A percentile compares a stretch with the other conserved stretches of the same genome.
These are phyloP conservation scores for Termitomyces sp. DNA, from an alignment of 768 basidiomycete genomes.

Conservation along the genomic window DNA sequence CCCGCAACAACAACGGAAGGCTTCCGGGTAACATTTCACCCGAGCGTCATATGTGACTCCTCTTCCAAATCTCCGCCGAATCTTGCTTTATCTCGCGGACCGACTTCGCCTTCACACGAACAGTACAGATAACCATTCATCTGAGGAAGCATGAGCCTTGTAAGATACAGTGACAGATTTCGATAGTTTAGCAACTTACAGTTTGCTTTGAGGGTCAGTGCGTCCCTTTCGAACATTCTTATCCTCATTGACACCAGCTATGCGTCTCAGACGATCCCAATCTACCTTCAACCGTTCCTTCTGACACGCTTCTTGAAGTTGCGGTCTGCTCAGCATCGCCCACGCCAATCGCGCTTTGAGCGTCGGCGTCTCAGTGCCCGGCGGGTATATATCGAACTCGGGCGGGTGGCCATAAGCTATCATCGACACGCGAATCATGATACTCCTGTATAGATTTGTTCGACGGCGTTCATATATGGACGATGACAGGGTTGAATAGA, in stretches of 20 bases:
- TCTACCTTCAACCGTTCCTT: constrained; percentile 31
- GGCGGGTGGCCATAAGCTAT: constrained; percentile 40
- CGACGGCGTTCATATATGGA: neutral
- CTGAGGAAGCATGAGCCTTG: neutral
- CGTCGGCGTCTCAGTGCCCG: constrained; percentile 22
- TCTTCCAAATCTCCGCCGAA: neutral
- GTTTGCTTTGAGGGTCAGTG: constrained; percentile 9
- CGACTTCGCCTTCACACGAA: neutral
- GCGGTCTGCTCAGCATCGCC: constrained; percentile 31
- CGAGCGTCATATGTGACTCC: neutral
- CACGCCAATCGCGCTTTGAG: constrained; percentile 38
- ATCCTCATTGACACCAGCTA: constrained; percentile 19
- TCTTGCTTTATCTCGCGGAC: neutral
- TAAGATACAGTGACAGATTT: neutral
- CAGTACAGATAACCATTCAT: neutral
- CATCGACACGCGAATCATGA: constrained; percentile 39
- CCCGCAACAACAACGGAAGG: neutral
- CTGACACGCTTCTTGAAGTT: constrained; percentile 33
- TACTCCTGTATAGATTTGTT: constrained; percentile 24
- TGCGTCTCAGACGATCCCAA: constrained; percentile 22
- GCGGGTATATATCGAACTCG: constrained; percentile 37
- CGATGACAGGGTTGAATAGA: neutral
- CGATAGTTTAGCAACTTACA: constrained; percentile 1
- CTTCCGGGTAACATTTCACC: neutral
- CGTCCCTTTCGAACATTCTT: constrained; percentile 6